phyloP scores from a whole-genome alignment of 2,329 filamentous ascomycete species.

The Myriangium duriaei region DNA sequence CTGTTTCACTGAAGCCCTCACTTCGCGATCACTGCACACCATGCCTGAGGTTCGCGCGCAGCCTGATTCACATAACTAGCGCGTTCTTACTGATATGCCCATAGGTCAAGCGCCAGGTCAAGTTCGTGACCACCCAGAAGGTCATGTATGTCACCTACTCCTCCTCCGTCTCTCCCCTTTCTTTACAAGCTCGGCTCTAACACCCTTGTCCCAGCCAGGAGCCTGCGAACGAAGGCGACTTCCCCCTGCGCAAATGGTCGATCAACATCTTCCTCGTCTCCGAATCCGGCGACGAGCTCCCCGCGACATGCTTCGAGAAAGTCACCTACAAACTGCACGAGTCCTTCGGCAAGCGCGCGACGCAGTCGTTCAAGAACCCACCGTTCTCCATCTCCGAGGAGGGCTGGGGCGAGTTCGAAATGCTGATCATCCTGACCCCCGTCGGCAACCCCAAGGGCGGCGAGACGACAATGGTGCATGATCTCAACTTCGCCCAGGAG shows the following conservation, averaged over 20 bases:
- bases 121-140: conserved; percentile 84
- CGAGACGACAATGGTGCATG: conserved; percentile 69
- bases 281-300: conserved; percentile 70
- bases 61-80: not conserved
- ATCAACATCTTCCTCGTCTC: conserved; percentile 77
- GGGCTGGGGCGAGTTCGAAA: conserved; percentile 98
- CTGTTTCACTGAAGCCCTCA: too few relatives aligned
- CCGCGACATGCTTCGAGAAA: conserved; percentile 80
- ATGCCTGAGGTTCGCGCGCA: conserved; percentile 27
- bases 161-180: conserved; percentile 8
- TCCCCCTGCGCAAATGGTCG: conserved; percentile 86
- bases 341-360: conserved; percentile 69
- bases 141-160: conserved; percentile 54
- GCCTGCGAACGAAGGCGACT: conserved; percentile 69
- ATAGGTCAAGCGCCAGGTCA: conserved; percentile 72
- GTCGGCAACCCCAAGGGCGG: conserved; percentile 61
- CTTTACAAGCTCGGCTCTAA: conserved; percentile 10
- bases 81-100: conserved; percentile 1
- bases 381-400: conserved; percentile 87
- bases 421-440: conserved; percentile 71
- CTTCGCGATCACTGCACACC: too few relatives aligned
- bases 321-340: conserved; percentile 88
- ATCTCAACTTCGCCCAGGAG: conserved; percentile 77
- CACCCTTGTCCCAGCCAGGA: conserved; percentile 50
- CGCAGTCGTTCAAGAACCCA: conserved; percentile 70